These are phyloP conservation scores for Calvatia gigantea DNA, from an alignment of 768 basidiomycete genomes.

Conservation along the genomic window DNA sequence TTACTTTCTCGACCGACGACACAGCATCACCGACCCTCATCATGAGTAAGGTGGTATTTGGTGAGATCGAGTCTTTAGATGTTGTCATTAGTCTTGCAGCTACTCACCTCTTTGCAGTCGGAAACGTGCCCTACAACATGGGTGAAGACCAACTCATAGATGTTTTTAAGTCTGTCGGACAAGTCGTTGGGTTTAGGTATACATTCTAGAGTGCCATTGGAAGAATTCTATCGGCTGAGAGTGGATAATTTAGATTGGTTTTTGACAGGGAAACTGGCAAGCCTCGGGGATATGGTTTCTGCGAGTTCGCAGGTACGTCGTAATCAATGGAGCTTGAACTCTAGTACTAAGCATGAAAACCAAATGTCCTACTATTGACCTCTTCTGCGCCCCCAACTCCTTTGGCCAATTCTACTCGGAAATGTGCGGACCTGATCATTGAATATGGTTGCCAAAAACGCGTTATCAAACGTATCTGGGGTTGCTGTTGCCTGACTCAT, in stretches of 20 bases:
- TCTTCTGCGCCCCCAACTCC: not conserved
- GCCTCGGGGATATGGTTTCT: constrained; percentile 91
- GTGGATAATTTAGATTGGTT: constrained; percentile 54
- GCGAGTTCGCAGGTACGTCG: constrained; percentile 84
- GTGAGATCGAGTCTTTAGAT: constrained; percentile 32
- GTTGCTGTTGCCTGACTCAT: constrained; percentile 8
- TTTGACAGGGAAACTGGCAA: constrained; percentile 94
- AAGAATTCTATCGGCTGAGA: constrained; percentile 12
- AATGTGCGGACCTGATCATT: not conserved
- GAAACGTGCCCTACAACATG: constrained; percentile 91
- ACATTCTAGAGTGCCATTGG: constrained; percentile 5
- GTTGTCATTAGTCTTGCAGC: not conserved
- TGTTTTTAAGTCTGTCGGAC: constrained; percentile 85
- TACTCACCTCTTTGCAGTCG: constrained; percentile 42
- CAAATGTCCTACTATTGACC: constrained; percentile 34
- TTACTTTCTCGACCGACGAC: no score
- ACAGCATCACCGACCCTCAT: not conserved
- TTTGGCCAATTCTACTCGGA: not conserved
- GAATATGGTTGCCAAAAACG: not conserved
- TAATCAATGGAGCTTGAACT: constrained; percentile 22
- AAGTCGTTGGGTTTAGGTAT: constrained; percentile 86
- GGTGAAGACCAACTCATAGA: constrained; percentile 85
- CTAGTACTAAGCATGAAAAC: constrained; percentile 19
- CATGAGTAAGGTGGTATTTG: constrained; percentile 67
- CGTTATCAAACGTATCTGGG: not conserved